These are phyloP conservation scores for Syzygium malaccense DNA, from an alignment of 441 rosid species.

Conservation along the genomic window DNA sequence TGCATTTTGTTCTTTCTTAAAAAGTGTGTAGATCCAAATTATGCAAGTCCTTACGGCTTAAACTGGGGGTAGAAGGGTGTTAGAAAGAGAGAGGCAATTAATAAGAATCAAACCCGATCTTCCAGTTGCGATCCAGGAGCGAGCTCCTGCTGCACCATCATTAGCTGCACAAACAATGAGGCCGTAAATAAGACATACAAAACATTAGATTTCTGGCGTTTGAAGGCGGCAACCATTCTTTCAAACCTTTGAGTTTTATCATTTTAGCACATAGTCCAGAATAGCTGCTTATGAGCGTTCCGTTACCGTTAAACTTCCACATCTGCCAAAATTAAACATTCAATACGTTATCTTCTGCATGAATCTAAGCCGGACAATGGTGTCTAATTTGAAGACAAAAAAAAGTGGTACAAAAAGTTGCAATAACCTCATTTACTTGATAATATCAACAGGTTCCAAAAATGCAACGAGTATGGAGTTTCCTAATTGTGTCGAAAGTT, in stretches of 20 bases:
- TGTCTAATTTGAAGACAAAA: background rate
- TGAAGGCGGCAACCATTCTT: background rate
- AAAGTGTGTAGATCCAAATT: background rate
- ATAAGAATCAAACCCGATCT: conserved; percentile 38
- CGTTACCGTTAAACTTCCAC: conserved; percentile 68
- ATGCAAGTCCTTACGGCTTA: background rate
- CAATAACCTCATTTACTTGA: background rate
- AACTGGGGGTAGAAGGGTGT: background rate
- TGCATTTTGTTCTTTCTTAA: background rate
- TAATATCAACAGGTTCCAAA: background rate
- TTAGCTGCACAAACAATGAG: conserved; percentile 24
- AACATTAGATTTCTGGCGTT: background rate
- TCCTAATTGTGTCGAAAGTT: background rate
- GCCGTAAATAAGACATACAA: background rate
- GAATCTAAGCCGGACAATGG: background rate
- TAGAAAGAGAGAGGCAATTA: background rate
- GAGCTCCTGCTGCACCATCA: conserved; percentile 38
- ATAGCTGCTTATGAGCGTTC: conserved; percentile 58
- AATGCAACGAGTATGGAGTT: background rate
- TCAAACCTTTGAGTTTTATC: conserved; percentile 38
- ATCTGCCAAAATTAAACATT: conserved; percentile 29
- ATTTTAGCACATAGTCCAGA: conserved; percentile 79
- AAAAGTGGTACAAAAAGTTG: background rate
- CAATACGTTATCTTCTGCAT: background rate
- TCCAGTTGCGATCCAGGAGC: conserved; percentile 88